Evolutionary conservation across 805 yeast species (phyloP), one percentile per base, ranked within the genome.

Genomic region (Saturnispora silvae): DNA sequence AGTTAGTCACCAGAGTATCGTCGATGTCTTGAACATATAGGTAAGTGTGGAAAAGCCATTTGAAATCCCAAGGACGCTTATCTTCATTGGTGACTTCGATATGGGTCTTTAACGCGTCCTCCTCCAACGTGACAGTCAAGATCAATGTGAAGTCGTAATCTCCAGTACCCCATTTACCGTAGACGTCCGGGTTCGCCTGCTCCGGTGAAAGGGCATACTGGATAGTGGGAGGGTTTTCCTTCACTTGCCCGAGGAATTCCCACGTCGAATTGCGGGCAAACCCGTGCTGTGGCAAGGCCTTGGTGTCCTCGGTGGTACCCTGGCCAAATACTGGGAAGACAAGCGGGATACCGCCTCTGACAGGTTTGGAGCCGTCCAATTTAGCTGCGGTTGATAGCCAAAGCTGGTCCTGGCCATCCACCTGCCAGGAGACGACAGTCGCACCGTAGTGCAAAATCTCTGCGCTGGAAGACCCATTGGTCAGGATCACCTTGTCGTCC

Each of bases 261-360:
- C 98, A 92, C 3, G 68, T 63, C 11, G 89, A 77, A 57, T 74
- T 80, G 59, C 98, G 71, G 15, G 95, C 98, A 63, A 92, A 82
- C 2, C 98, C 98, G 56, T 92, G 98, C 63, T 92, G 97, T 15
- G 96, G 96, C 45, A 92, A 70, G 25, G 69, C 57, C 35, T 64
- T 67, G 28, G 86, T 73, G 3, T 82, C 81, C 39, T 64, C 68
- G 6, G 70, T 66, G 23, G 67, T 65, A 11, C 67, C 64, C 45
- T 77, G 86, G 42, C 98, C 97, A 51, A 82, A 82, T 2, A 80
- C 83, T 2, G 98, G 98, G 69, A 92, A 92, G 7, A 89, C 97
- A 18, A 92, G 64, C 10, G 98, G 98, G 37, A 92, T 83, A 35
- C 98, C 98, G 46, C 98, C 98, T 57, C 98, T 74, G 15, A 92